Evolutionary conservation across 495 filamentous ascomycete genomes (phyloP), one percentile per base, ranked within the genome.

Genomic region (Immersiella caudata): DNA sequence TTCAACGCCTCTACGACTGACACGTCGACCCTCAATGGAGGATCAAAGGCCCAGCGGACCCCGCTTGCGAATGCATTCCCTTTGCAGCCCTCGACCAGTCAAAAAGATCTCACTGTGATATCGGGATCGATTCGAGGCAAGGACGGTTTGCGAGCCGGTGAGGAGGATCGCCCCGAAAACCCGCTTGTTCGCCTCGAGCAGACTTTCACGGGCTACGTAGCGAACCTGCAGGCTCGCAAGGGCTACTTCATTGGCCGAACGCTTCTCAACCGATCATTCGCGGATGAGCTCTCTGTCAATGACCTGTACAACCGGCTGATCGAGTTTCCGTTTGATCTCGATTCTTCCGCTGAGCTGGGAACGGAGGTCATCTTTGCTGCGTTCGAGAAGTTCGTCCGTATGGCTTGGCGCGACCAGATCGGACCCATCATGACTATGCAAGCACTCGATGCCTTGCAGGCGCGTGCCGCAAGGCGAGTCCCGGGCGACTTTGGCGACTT

Each of bases 331-430:
- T 88, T 84, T 59, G 90, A 89, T 67, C 80, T 90, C 51, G 88
- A 96, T 60, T 81, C 88, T 14, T 87, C 91, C 4, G 86, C 88
- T 1, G 91, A 97, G 65, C 85, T 91, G 3, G 84, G 91, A 14
- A 87, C 97, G 22, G 93, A 97, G 74, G 89, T 94, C n/a, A 83
- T 97, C 11, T 97, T 97, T 71, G 89, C 90, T 20, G 92, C 94
- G 1, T 99, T 99, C 73, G 93, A 96, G 71, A 97, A 95, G 67
- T 99, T 97, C 68, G 83, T 97, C 73, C 88, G 86, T 65, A 89
- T 91, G 65, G 93, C 93, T 29, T 99, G 95, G 95, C 88, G 83
- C 62, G 89, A 93, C 58, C 90, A 91, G 68, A 94, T 97, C 83
- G 96, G 96, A 0, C 86, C 91, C 2, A 83, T 98, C 40, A 84